Conservation (phyloP, 2,329 filamentous ascomycete species). For the Stagonosporopsis chrysanthemi region DNA sequence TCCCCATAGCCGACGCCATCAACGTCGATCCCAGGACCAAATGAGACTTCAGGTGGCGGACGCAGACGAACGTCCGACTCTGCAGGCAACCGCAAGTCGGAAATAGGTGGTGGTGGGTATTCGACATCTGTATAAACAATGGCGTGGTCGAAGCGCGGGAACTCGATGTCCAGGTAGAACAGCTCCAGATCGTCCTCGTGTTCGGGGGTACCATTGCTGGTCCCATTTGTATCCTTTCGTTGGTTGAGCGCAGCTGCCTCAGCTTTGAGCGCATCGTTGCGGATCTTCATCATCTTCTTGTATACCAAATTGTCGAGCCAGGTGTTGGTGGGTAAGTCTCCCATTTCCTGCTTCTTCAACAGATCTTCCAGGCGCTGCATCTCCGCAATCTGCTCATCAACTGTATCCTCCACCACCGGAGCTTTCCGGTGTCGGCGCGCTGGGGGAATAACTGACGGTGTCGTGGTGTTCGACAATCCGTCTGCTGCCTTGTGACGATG, state of each 20-base stretch:
- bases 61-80: constrained; percentile 73
- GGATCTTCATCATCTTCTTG: constrained; percentile 79
- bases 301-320: constrained; percentile 98
- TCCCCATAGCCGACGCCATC: constrained; percentile 63
- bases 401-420: constrained; percentile 54
- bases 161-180: constrained; percentile 87
- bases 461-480: constrained; percentile 79
- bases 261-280: constrained; percentile 50
- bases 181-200: constrained; percentile 63
- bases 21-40: constrained; percentile 86
- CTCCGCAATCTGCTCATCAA: constrained; percentile 78
- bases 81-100: constrained; percentile 71
- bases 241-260: constrained; percentile 49
- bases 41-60: constrained; percentile 85
- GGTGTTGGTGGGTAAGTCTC: constrained; percentile 88
- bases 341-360: constrained; percentile 98
- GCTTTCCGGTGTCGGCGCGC: constrained; percentile 61
- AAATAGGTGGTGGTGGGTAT: constrained; percentile 84
- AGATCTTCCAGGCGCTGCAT: constrained; percentile 86
- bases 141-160: constrained; percentile 94
- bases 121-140: constrained; percentile 95
- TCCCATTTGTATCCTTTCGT: constrained; percentile 26
- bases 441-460: constrained; percentile 70
- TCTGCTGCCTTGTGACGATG: constrained; percentile 85
- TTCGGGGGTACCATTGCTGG: constrained; percentile 25